A percentile compares a stretch with the other conserved stretches of the same genome.
Conservation (phyloP, 345 rosid genomes). For the Firmiana major region DNA sequence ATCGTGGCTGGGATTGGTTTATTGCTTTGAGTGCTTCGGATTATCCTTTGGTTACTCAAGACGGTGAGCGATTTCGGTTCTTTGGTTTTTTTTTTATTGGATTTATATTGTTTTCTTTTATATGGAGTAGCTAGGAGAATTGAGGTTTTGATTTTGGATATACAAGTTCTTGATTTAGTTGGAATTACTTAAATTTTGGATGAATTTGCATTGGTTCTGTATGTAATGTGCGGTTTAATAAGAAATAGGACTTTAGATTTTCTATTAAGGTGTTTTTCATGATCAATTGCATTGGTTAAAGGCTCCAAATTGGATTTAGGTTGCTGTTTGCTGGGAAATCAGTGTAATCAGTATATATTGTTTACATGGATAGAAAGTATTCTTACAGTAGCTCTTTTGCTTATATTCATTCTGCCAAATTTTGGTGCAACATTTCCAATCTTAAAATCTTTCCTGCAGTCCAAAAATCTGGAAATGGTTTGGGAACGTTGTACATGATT, state of each 20-base stretch:
- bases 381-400: neutral
- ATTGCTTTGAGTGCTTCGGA: slow-evolving; percentile 78
- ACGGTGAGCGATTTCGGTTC: slow-evolving; percentile 44
- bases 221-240: neutral
- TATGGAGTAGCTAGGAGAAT: neutral
- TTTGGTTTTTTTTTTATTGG: neutral
- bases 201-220: neutral
- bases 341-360: neutral
- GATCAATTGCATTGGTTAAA: neutral
- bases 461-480: neutral
- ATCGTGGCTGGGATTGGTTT: slow-evolving; percentile 88
- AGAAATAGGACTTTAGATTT: neutral
- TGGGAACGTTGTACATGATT: neutral
- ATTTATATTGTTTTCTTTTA: neutral
- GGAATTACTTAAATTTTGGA: neutral
- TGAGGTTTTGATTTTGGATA: neutral
- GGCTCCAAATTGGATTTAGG: neutral
- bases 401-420: neutral
- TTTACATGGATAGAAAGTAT: neutral
- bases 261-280: neutral
- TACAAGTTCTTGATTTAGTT: neutral
- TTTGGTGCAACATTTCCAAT: neutral
- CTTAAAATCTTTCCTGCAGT: neutral
- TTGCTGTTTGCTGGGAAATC: neutral
- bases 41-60: slow-evolving; percentile 92